These are phyloP conservation scores for Athelia sp. DNA, from an alignment of 1,284 basidiomycete genomes.

Conservation along the genomic window DNA sequence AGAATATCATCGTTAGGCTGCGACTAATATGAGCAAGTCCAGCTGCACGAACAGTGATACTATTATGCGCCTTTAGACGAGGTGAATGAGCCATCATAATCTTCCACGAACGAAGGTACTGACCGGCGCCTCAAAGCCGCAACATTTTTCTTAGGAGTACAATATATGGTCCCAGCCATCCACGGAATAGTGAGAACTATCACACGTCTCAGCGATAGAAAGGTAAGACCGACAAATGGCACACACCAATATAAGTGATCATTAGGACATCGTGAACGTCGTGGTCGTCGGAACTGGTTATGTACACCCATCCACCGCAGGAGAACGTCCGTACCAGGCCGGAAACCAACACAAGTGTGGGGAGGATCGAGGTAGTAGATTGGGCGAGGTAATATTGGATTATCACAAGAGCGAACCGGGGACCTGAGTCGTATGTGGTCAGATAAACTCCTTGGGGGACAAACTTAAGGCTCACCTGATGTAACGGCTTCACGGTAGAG, in stretches of 20 bases:
- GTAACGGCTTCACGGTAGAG: too few relatives aligned
- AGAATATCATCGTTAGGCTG: background rate
- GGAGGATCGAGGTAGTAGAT: slow-evolving; percentile 36
- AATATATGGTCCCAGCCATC: slow-evolving; percentile 74
- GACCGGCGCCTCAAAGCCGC: slow-evolving; percentile 49
- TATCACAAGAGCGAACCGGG: slow-evolving; percentile 74
- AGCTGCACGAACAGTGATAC: slow-evolving; percentile 39
- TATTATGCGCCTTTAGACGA: slow-evolving; percentile 39
- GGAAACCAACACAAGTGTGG: slow-evolving; percentile 52
- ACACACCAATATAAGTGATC: slow-evolving; percentile 66
- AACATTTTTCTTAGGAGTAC: slow-evolving; percentile 39
- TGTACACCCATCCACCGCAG: slow-evolving; percentile 92
- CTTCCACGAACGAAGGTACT: slow-evolving; percentile 11
- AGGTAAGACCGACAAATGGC: too few relatives aligned
- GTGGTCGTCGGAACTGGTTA: slow-evolving; percentile 80
- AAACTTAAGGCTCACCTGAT: slow-evolving; percentile 49
- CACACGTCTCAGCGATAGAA: background rate
- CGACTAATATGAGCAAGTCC: background rate
- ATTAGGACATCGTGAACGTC: slow-evolving; percentile 87
- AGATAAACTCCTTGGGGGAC: slow-evolving; percentile 1
- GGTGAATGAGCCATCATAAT: slow-evolving; percentile 1
- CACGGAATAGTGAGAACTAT: slow-evolving; percentile 75
- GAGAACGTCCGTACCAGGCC: slow-evolving; percentile 77
- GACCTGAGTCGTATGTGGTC: slow-evolving; percentile 39
- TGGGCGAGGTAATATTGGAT: slow-evolving; percentile 68